Evolutionary conservation across 306 rosid species (phyloP), one percentile per base, ranked within the genome.

Genomic region (Rosa multiflora): DNA sequence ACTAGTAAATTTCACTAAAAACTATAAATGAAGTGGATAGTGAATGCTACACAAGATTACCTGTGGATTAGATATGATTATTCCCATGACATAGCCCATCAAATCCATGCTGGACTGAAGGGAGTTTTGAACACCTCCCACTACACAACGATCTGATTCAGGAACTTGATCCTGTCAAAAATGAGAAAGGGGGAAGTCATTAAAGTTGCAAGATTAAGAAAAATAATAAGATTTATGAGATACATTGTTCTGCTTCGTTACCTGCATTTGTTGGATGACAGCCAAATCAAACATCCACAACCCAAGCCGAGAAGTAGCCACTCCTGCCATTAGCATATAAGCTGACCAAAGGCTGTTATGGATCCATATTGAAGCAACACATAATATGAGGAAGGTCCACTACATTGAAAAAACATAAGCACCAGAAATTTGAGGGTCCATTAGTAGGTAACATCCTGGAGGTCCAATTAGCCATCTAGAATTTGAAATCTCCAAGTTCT

Each of bases 221-320:
- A 73, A 55, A 67, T 21, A 77, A 39, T n/a, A 55, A 79, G 12
- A 74, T 5, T 67, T 18, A 32, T 6, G 47, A 43, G 58, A 18
- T 5, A 43, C 29, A 17, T 42, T 78, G 52, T 69, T 13, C 15
- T 55, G 8, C 46, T 59, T 39, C 47, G 78, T 42, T 82, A 80
- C 98, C 93, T 95, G 99, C 96, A 91, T 95, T 82, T 90, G 98
- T 61, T 95, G 97, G 83, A 95, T 90, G 7, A 95, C 90, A 6
- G 99, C 83, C 46, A 95, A 81, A 77, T 95, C 98, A 87, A 93
- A 89, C 88, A 89, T 85, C 99, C 99, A 95, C 83, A 93, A 85
- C 51, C 98, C 99, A 51, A 95, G 98, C 84, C 97, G 86, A 76
- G 99, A 95, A 13, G 84, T 58, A 3, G 94, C 96, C 3, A 95